Evolutionary conservation across 202 grass and related monocot genomes (phyloP).

Genomic region (Zoysia matrella): DNA sequence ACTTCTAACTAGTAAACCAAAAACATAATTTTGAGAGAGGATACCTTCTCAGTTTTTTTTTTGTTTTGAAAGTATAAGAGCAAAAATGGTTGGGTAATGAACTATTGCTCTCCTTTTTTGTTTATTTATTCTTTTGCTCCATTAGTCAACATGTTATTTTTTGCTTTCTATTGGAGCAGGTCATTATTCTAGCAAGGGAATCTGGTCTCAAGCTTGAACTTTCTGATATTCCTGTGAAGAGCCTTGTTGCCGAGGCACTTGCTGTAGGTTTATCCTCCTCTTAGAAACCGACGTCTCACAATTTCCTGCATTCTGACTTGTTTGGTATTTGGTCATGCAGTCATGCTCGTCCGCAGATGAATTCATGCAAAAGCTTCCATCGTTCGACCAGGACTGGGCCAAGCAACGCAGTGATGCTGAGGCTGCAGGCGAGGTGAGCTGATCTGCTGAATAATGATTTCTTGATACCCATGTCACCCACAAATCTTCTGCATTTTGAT

Average conservation of each 20-base stretch:
- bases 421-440: slow-evolving; percentile 69
- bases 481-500: not conserved
- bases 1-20: not conserved
- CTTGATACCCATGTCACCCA: not conserved
- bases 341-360: slow-evolving; percentile 77
- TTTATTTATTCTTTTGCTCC: not conserved
- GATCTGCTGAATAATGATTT: not conserved
- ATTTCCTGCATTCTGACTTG: slow-evolving; percentile 25
- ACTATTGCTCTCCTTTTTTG: not conserved
- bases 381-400: slow-evolving; percentile 75
- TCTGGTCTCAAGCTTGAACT: slow-evolving; percentile 92
- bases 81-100: slow-evolving; percentile 13
- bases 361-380: slow-evolving; percentile 84
- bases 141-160: not conserved
- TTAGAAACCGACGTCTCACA: not conserved
- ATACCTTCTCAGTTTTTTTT: not conserved
- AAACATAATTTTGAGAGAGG: not conserved
- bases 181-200: slow-evolving; percentile 94
- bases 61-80: not conserved
- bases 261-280: slow-evolving; percentile 50
- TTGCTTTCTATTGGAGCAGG: slow-evolving; percentile 45
- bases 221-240: slow-evolving; percentile 87
- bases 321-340: slow-evolving; percentile 36
- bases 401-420: slow-evolving; percentile 70
- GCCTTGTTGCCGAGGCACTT: slow-evolving; percentile 77